A percentile compares a stretch with the other conserved stretches of the same genome.
Conservation (phyloP, 2,329 filamentous ascomycete species). For the Trichothecium roseum region DNA sequence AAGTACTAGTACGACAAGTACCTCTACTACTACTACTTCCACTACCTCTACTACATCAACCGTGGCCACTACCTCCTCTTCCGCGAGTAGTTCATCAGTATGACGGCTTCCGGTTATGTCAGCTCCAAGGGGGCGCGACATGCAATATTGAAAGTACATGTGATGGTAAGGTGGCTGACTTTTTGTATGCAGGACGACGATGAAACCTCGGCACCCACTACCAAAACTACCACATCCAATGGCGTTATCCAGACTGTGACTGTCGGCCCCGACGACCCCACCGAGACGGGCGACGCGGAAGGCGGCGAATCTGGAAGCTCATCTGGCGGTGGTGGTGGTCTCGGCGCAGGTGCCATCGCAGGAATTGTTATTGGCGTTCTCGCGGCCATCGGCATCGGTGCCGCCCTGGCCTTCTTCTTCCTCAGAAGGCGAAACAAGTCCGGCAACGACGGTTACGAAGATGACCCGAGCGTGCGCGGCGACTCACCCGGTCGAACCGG, state of each 20-base stretch:
- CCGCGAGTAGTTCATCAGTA: background rate
- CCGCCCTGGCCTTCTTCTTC: conserved; percentile 28
- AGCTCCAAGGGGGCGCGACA: too few relatives aligned
- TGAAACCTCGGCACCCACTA: conserved; percentile 9
- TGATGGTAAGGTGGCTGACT: too few relatives aligned
- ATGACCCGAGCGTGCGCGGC: conserved; percentile 35
- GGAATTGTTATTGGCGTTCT: conserved; percentile 44
- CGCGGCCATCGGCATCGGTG: conserved; percentile 26
- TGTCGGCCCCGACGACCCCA: conserved; percentile 26
- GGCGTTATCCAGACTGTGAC: conserved; percentile 46
- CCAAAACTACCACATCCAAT: conserved; percentile 28
- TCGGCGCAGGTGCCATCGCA: conserved; percentile 34
- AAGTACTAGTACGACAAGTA: too few relatives aligned
- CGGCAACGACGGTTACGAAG: conserved; percentile 29
- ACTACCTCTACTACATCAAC: background rate
- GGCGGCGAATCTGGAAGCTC: conserved; percentile 7
- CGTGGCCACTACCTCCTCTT: background rate
- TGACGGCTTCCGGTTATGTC: background rate
- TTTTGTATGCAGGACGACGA: too few relatives aligned
- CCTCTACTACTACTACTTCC: background rate
- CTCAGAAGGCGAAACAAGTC: conserved; percentile 34
- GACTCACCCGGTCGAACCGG: conserved; percentile 39
- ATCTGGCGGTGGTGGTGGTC: conserved; percentile 6
- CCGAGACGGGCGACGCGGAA: conserved; percentile 9
- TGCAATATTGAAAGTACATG: too few relatives aligned